Evolutionary conservation across 495 filamentous ascomycete species (phyloP).

Genomic region (Xylaria castorea): DNA sequence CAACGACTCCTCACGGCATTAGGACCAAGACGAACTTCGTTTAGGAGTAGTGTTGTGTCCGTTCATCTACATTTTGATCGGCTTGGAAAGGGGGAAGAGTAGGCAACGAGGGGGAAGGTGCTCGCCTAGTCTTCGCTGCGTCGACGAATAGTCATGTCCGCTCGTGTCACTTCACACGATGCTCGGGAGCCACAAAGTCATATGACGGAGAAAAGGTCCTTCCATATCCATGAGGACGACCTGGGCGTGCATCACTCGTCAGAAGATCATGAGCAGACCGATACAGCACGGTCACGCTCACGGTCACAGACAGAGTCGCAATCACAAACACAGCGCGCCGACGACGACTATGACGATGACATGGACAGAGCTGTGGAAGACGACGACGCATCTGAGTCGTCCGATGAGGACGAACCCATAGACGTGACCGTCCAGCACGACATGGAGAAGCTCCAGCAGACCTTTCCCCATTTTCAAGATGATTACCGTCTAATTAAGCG

Average conservation of each 20-base stretch:
- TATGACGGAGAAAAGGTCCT: constrained; percentile 40
- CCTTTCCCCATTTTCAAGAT: constrained; percentile 81
- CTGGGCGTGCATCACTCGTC: constrained; percentile 42
- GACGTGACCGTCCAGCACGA: constrained; percentile 79
- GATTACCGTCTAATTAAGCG: constrained; percentile 91
- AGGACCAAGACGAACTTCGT: not conserved
- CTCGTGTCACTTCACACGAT: not conserved
- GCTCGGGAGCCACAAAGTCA: constrained; percentile 4
- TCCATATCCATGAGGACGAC: constrained; percentile 51
- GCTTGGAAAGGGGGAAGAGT: constrained; percentile 14
- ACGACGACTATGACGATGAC: constrained; percentile 45
- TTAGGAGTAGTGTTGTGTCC: not conserved
- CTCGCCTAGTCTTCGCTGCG: not conserved
- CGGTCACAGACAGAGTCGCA: constrained; percentile 1
- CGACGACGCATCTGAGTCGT: constrained; percentile 55
- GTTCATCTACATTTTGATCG: not conserved
- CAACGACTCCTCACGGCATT: not conserved
- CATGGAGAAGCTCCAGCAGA: constrained; percentile 81
- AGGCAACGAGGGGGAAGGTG: constrained; percentile 3
- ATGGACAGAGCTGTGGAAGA: constrained; percentile 37
- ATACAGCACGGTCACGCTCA: constrained; percentile 12
- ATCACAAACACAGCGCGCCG: constrained; percentile 31
- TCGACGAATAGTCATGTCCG: constrained; percentile 3
- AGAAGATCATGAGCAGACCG: constrained; percentile 35
- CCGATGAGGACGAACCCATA: constrained; percentile 66